phyloP scores from a whole-genome alignment of 768 basidiomycete species.

The Auricularia sp. region DNA sequence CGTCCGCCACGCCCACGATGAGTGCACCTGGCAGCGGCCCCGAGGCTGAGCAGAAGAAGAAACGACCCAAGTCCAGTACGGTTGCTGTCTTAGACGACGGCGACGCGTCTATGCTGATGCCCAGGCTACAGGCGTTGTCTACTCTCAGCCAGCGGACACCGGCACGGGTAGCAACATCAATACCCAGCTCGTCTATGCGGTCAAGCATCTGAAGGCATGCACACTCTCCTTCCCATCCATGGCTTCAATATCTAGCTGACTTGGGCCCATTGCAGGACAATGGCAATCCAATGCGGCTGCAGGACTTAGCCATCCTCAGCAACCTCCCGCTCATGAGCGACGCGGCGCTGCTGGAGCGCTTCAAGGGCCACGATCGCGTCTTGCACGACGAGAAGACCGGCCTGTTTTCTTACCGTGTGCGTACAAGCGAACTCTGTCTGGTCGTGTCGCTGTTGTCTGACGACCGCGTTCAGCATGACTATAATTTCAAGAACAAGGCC shows the following conservation, averaged over 20 bases:
- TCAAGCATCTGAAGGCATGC: conserved; percentile 68
- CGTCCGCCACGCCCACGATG: neutral
- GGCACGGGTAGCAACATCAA: conserved; percentile 73
- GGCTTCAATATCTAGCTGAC: neutral
- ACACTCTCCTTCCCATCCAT: too few relatives aligned
- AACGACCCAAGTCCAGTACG: conserved; percentile 55
- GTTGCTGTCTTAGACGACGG: conserved; percentile 10
- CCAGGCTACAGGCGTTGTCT: conserved; percentile 50
- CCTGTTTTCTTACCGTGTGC: conserved; percentile 77
- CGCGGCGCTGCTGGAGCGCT: conserved; percentile 60
- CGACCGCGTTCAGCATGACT: conserved; percentile 55
- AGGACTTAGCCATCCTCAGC: conserved; percentile 78
- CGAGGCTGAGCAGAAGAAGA: conserved; percentile 34
- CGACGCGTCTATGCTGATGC: neutral
- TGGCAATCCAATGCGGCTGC: conserved; percentile 68
- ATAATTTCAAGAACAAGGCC: conserved; percentile 74
- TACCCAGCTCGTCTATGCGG: conserved; percentile 79
- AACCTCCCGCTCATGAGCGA: conserved; percentile 72
- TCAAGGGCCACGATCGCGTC: conserved; percentile 73
- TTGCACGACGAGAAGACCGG: conserved; percentile 74
- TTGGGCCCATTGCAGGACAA: conserved; percentile 33
- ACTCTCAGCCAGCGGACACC: conserved; percentile 81
- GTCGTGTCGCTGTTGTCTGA: neutral
- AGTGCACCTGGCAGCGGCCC: neutral
- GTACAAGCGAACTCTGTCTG: conserved; percentile 33